Evolutionary conservation across 2,329 filamentous ascomycete genomes (phyloP), one percentile per base, ranked within the genome.

Genomic region (Hymenoscyphus salicellus): DNA sequence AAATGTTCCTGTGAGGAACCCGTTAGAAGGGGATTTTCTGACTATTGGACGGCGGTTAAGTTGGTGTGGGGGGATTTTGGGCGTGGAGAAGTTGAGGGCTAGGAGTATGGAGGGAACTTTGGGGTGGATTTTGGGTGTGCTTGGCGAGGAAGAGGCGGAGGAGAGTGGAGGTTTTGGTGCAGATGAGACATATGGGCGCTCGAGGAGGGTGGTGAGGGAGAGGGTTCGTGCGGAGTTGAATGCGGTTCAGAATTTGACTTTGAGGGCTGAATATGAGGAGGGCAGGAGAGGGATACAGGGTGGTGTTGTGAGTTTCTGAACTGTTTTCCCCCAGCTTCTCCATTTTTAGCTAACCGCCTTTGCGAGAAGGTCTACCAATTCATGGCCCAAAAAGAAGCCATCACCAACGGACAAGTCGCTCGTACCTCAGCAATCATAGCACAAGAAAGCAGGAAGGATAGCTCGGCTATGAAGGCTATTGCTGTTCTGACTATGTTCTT

Each of bases 381-480:
- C 32, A 63, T 63, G 61, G 55, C 61, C 30, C 55, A 58, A 20
- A 63, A 63, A 63, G 61, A 63, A 58, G 61, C 61, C 4, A 41
- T 63, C 17, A 52, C 30, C 6, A 63, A 36, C 49, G 55, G 46
- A 38, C 55, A 59, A 36, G 55, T 63, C 5, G 61, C 61, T 17
- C 26, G 52, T 16, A 58, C 41, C 4, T 63, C 61, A 78, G 36
- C 36, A 3, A 38, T 38, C 36, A 43, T 60, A 46, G 58, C 58
- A 5, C 6, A 28, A 2, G 58, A 43, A 43, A 60, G 23, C 2
- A 60, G 78, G 26, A 65, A 66, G 0, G 84, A 86, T 58, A 83
- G 81, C 65, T 75, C 79, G 0, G 78, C 81, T 0, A 84, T 85
- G 81, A 82, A 80, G 71, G 81, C 79, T 0, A 76, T 85, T 49